Evolutionary conservation across 2,329 filamentous ascomycete genomes (phyloP).

Genomic region (Arthroderma uncinatum): DNA sequence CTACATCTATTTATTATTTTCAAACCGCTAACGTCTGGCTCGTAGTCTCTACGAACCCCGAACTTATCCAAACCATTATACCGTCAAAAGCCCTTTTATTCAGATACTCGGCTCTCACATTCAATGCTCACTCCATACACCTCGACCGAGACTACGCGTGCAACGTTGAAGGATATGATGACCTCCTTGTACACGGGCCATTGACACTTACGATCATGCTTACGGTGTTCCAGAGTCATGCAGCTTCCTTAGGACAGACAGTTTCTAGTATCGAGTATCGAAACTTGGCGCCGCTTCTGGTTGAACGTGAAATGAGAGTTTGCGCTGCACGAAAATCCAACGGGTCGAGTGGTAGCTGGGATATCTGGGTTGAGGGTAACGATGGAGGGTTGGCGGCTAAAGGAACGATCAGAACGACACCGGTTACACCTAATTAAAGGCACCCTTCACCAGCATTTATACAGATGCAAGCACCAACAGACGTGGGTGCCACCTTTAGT

Average conservation of each 20-base stretch:
- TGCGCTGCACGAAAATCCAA: conserved; percentile 48
- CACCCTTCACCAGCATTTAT: neutral
- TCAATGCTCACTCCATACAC: conserved; percentile 89
- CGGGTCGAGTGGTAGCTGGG: conserved; percentile 39
- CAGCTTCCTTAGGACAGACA: conserved; percentile 26
- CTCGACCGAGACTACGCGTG: conserved; percentile 61
- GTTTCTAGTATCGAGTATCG: conserved; percentile 59
- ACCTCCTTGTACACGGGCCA: conserved; percentile 77
- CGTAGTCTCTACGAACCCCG: conserved; percentile 40
- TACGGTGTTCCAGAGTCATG: conserved; percentile 50
- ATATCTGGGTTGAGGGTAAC: conserved; percentile 54
- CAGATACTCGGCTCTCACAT: conserved; percentile 79
- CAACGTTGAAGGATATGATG: conserved; percentile 60
- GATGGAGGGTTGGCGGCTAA: conserved; percentile 54
- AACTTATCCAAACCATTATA: conserved; percentile 48
- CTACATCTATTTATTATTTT: neutral
- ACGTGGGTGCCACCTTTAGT: neutral
- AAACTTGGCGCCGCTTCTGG: conserved; percentile 73
- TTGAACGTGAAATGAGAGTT: conserved; percentile 56
- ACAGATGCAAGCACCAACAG: neutral
- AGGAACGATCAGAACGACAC: conserved; percentile 35
- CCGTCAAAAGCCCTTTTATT: conserved; percentile 67
- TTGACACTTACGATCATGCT: conserved; percentile 68
- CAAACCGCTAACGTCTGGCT: neutral
- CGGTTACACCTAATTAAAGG: neutral